Evolutionary conservation across 2,329 filamentous ascomycete species (phyloP), one percentile per base, ranked within the genome.

Genomic region (Berkeleyomyces rouxiae): DNA sequence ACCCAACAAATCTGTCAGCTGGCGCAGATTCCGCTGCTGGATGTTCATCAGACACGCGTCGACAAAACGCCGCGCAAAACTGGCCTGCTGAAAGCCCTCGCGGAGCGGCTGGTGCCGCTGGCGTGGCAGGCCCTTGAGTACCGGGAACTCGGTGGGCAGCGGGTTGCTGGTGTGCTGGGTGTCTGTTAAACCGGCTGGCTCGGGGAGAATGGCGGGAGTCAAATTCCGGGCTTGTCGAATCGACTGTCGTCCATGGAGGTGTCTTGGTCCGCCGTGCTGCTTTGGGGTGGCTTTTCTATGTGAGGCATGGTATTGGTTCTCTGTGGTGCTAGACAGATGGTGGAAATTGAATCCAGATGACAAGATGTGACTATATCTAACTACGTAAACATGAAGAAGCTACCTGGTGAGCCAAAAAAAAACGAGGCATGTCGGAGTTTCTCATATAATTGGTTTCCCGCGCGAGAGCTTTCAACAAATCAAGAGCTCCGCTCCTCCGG

Each of bases 401-500:
- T 23, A 23, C 23, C 23, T 23, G 23, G 2, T 23, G 23, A 23
- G 1, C 23, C 23, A 23, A 23, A 23, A 23, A 23, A 23, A 23
- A 23, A 23, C 23, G 23, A 23, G 2, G 23, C 23, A 2, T 2
- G 23, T 1, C 2, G 23, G 23, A 23, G 23, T 23, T 1, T 23
- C 23, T 23, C 1, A 23, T 55, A 55, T 55, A 55, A 13, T 1
- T 1, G n/a, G 13, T 16, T 7, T 7, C 11, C 11, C 1, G 13
- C 51, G 7, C 5, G 1, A 1, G 31, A 23, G 36, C 33, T 9
- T 16, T 6, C 51, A 37, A 37, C 57, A 11, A 58, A 42, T 44
- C 37, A 58, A 13, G 7, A 42, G 57, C 39, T 44, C n/a, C 39
- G 57, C 42, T 58, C 13, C 16, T 1, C 2, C 13, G 75, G 74